Base-by-base conservation (phyloP, 371 early-diverging fungal species). In the Parasitella parasitica region DNA sequence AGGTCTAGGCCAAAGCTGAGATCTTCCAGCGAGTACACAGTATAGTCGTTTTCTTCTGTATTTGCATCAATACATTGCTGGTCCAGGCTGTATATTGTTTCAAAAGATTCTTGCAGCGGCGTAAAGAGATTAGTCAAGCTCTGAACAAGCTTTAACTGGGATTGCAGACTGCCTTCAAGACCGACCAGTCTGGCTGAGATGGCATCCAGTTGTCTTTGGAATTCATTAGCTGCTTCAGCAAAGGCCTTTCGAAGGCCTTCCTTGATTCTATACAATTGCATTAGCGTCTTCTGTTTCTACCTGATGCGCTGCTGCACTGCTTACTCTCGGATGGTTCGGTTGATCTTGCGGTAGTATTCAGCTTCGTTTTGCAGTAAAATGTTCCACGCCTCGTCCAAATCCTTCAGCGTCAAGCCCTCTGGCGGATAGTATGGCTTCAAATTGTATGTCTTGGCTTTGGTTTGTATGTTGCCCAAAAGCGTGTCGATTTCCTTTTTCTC, bases 1-100 rank as follows among this genome's bases (percentile, higher is more conserved):
- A 95, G 69, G 20, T 85, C 88, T 9, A 91, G 78, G 54, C 96
- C 97, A 68, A 95, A 97, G 24, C 81, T 80, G 9, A 97, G 77
- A 68, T 96, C 97, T 39, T 95, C 94, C 8, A 89, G 83, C 18
- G 93, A 86, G 71, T 91, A 94, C 11, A 95, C 91, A 4, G 96
- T 96, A 61, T 93, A 91, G 71, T 91, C 97, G 67, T 94, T 94
- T 73, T 95, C 96, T 74, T 95, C 97, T 34, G 95, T 91, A 65
- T 91, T 87, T 43, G 95, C 97, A 30, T 91, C 89, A 2, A 75
- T 70, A 62, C 94, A 94, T 41, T 88, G 87, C 48, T 72, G 71
- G 71, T 94, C 89, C 5, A 92, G 66, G 1, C 74, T 67, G 37
- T 87, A 75, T 49, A 96, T 81, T 0, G 73, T 80, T 46, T 76